Evolutionary conservation across 495 filamentous ascomycete genomes (phyloP).

Genomic region (Pseudotulostoma volvatum): DNA sequence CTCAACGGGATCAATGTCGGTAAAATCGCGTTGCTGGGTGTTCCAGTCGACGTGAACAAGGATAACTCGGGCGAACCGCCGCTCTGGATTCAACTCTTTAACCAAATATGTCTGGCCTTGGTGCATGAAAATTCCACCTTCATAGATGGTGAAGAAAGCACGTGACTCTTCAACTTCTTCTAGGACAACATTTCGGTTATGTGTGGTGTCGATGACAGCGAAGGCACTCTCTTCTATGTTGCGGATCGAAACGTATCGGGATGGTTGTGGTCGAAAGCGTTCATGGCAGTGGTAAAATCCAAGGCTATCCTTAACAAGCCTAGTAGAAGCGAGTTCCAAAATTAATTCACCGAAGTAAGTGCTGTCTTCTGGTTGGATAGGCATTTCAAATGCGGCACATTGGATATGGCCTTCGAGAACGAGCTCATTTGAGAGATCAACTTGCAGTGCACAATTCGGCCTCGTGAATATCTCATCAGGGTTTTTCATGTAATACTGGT

Average conservation of each 20-base stretch:
- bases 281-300: constrained; percentile 85
- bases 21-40: constrained; percentile 84
- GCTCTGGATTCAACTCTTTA: constrained; percentile 68
- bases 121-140: constrained; percentile 94
- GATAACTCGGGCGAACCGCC: constrained; percentile 54
- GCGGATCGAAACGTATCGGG: constrained; percentile 69
- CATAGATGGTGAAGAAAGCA: constrained; percentile 90
- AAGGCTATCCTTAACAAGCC: constrained; percentile 52
- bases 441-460: constrained; percentile 74
- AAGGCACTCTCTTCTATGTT: constrained; percentile 89
- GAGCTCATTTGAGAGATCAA: constrained; percentile 81
- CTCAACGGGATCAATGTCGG: constrained; percentile 84
- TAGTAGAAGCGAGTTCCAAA: constrained; percentile 50
- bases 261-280: constrained; percentile 73
- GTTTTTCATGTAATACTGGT: constrained; percentile 95
- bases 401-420: constrained; percentile 89
- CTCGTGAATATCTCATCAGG: constrained; percentile 92
- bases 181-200: constrained; percentile 66
- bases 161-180: constrained; percentile 94
- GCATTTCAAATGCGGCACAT: constrained; percentile 91
- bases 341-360: constrained; percentile 70
- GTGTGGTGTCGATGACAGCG: constrained; percentile 77
- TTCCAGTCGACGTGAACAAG: constrained; percentile 91
- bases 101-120: constrained; percentile 87
- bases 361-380: constrained; percentile 63